These are phyloP conservation scores for Circinella minor DNA, from an alignment of 371 early-diverging fungal species.

Conservation along the genomic window DNA sequence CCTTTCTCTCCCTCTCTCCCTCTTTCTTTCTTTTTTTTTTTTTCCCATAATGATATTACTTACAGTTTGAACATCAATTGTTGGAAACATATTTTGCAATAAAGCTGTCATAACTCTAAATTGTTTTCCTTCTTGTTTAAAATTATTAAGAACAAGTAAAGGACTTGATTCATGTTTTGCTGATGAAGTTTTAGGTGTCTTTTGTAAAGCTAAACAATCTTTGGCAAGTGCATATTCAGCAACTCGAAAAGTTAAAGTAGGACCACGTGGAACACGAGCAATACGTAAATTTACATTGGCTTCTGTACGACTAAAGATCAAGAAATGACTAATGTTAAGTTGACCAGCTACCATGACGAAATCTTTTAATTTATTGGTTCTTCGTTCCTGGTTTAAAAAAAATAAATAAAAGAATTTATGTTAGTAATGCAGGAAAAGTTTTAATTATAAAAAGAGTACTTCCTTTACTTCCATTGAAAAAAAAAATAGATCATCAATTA, in stretches of 20 bases:
- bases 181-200: slow-evolving; percentile 81
- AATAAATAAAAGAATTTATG: too few species aligned
- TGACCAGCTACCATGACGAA: slow-evolving; percentile 90
- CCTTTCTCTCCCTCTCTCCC: too few species aligned
- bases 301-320: slow-evolving; percentile 89
- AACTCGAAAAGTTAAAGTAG: slow-evolving; percentile 92
- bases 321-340: slow-evolving; percentile 85
- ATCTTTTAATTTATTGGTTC: slow-evolving; percentile 92
- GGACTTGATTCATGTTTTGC: slow-evolving; percentile 82
- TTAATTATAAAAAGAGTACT: too few species aligned
- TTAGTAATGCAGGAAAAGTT: too few species aligned
- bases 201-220: slow-evolving; percentile 83
- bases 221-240: slow-evolving; percentile 80
- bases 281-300: slow-evolving; percentile 86
- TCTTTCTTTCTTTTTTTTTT: too few species aligned
- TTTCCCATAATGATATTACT: slow-evolving; percentile 11
- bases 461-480: neutral
- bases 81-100: slow-evolving; percentile 96
- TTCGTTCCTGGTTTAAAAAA: slow-evolving; percentile 85
- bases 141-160: slow-evolving; percentile 92
- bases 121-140: slow-evolving; percentile 78
- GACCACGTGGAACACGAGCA: slow-evolving; percentile 89
- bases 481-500: neutral
- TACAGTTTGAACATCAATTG: slow-evolving; percentile 91
- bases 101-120: slow-evolving; percentile 91